Conservation (phyloP, 805 yeast species). For the Kazachstania taianensis region DNA sequence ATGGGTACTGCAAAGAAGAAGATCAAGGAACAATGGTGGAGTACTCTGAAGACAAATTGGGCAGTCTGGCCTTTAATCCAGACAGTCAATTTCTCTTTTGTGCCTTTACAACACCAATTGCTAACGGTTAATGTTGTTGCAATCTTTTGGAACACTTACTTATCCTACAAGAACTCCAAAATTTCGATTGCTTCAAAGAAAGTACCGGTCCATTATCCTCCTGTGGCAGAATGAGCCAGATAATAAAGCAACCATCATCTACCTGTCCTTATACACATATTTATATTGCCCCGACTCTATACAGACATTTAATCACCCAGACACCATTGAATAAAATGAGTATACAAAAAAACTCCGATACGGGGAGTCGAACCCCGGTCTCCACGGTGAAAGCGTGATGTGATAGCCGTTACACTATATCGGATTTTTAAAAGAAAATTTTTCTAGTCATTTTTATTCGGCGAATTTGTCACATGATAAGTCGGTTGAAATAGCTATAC, state of each 20-base stretch:
- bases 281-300: too few species aligned
- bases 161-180: constrained; percentile 49
- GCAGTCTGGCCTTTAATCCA: constrained; percentile 88
- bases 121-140: constrained; percentile 61
- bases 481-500: too few species aligned
- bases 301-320: too few species aligned
- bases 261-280: too few species aligned
- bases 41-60: constrained; percentile 69
- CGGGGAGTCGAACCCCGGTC: constrained; percentile 14
- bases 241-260: too few species aligned
- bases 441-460: background rate
- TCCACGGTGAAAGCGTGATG: constrained; percentile 13
- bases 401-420: constrained; percentile 13
- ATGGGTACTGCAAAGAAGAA: constrained; percentile 33
- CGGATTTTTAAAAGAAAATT: constrained; percentile 4
- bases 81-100: constrained; percentile 57
- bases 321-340: too few species aligned
- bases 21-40: constrained; percentile 45
- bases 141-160: constrained; percentile 74
- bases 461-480: too few species aligned
- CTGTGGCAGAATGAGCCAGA: constrained; percentile 31
- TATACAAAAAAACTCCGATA: constrained; percentile 7
- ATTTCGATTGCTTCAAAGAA: constrained; percentile 5
- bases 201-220: constrained; percentile 31
- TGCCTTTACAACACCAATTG: constrained; percentile 64